Conservation (phyloP, 495 filamentous ascomycete species). For the Cetradonia linearis region DNA sequence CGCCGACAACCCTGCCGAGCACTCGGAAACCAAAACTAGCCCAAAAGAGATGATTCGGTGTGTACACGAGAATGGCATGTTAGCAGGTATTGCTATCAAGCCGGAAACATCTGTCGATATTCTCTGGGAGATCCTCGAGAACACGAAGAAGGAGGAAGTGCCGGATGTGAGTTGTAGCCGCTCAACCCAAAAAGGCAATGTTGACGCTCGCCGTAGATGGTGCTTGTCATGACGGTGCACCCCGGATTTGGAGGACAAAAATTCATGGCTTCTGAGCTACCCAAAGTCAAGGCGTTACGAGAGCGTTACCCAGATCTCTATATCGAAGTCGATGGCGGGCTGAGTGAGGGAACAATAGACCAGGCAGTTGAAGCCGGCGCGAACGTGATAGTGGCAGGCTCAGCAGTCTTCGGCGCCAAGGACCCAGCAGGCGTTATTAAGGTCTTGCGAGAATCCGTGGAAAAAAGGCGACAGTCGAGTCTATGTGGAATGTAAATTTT, state of each 20-base stretch:
- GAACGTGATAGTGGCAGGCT: conserved; percentile 97
- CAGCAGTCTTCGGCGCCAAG: conserved; percentile 86
- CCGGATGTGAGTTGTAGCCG: conserved; percentile 65
- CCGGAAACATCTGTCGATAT: conserved; percentile 84
- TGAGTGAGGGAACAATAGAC: conserved; percentile 82
- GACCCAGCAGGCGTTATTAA: conserved; percentile 78
- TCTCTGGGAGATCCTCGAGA: conserved; percentile 79
- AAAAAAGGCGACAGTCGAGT: conserved; percentile 30
- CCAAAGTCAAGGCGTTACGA: conserved; percentile 79
- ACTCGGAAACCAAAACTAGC: conserved; percentile 53
- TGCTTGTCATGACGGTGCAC: conserved; percentile 95
- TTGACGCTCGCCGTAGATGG: conserved; percentile 56
- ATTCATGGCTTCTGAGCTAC: conserved; percentile 91
- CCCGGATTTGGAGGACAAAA: conserved; percentile 97
- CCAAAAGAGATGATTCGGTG: conserved; percentile 79
- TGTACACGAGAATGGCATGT: conserved; percentile 80
- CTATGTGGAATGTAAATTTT: not conserved
- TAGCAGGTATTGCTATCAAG: conserved; percentile 92
- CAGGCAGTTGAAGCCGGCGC: conserved; percentile 91
- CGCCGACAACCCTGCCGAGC: conserved; percentile 64
- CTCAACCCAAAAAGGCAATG: conserved; percentile 8
- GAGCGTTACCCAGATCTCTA: conserved; percentile 79
- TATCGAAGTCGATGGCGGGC: conserved; percentile 93
- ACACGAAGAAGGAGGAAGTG: conserved; percentile 54
- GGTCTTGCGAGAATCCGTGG: conserved; percentile 67